Evolutionary conservation across 305 asterid genomes (phyloP), one percentile per base, ranked within the genome.

Genomic region (Rubia balearica): DNA sequence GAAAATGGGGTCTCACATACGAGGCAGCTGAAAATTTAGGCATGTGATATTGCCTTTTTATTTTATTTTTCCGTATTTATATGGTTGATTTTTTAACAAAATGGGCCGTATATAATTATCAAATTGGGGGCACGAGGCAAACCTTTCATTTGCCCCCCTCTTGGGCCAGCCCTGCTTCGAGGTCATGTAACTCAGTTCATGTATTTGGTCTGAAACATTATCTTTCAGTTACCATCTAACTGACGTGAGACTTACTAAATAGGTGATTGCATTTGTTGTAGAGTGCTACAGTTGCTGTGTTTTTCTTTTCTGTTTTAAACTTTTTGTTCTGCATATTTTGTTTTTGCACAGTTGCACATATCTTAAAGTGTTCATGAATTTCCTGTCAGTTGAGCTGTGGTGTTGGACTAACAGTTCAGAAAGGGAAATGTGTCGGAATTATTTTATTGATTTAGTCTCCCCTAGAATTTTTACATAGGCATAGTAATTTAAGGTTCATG

Each of bases 351-450:
- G 59, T 53, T 53, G 59, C 59, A 53, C 24, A 53, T 16, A 14
- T 62, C 21, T 61, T 4, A 33, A 30, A 61, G 21, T 17, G 17
- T 61, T 27, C 21, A 61, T 19, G 9, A 30, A n/a, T 41, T 8
- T 65, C 22, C 60, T 16, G 22, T 53, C 24, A 13, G 40, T 66
- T 43, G 70, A 66, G 70, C 46, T 66, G 40, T 66, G 16, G 48
- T 66, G 40, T 66, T 66, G 57, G 40, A 42, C 3, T 11, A 43
- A 16, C 56, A 43, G 21, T 66, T 43, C 38, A 21, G 38, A 43
- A 66, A 45, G 12, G 27, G 7, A 66, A 27, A 45, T 24, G 14
- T 67, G 41, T 22, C 41, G 6, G 0, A 43, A 45, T 27, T 21
- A 7, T 67, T 14, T 48, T n/a, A 3, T 27, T 5, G 33, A 27